A percentile compares a stretch with the other conserved stretches of the same genome.
phyloP scores from a whole-genome alignment of 306 rosid genomes.

The Prunus salicina region DNA sequence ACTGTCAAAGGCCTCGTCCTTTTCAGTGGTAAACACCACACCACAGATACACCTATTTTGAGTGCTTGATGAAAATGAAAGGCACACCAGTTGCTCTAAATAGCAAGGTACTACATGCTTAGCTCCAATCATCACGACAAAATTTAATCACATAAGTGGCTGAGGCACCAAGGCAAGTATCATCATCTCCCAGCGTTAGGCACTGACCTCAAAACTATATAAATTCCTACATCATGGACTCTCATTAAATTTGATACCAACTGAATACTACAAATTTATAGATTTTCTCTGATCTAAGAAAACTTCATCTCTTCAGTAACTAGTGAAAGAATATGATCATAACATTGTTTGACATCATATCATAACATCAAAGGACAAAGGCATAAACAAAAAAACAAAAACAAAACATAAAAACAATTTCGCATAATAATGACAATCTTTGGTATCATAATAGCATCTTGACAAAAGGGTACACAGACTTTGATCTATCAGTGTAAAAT shows the following conservation, averaged over 20 bases:
- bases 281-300: neutral
- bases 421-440: neutral
- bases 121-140: neutral
- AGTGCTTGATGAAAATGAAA: neutral
- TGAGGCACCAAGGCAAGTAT: neutral
- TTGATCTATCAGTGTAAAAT: neutral
- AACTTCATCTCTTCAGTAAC: neutral
- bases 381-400: neutral
- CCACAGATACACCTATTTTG: neutral
- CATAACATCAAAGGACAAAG: neutral
- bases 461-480: neutral
- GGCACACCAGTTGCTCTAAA: neutral
- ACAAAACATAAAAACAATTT: neutral
- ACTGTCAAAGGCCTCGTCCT: neutral
- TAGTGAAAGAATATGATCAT: neutral
- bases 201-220: neutral
- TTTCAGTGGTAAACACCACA: neutral
- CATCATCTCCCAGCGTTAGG: neutral
- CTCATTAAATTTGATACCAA: no score
- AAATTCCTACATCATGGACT: neutral
- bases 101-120: neutral
- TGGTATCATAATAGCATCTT: neutral
- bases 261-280: neutral
- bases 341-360: neutral
- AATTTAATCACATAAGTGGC: neutral